Evolutionary conservation across 345 rosid genomes (phyloP).

Genomic region (Citropsis articulata): DNA sequence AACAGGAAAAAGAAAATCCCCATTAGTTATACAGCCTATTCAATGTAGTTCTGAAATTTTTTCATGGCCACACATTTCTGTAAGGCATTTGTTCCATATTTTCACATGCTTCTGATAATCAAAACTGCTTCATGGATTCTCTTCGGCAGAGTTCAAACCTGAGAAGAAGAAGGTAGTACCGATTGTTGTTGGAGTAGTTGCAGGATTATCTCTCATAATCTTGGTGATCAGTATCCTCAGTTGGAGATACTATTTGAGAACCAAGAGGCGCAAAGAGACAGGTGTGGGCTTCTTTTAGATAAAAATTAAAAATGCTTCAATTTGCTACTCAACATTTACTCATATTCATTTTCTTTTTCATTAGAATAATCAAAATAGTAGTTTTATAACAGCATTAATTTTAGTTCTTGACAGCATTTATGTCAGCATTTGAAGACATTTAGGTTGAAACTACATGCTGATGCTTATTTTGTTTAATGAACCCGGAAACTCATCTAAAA

Average conservation of each 20-base stretch:
- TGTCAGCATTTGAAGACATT: not conserved
- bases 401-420: not conserved
- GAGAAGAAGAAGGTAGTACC: slow-evolving; percentile 15
- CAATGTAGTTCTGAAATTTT: not conserved
- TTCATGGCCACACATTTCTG: not conserved
- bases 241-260: slow-evolving; percentile 32
- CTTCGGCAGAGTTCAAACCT: slow-evolving; percentile 30
- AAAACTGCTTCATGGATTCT: slow-evolving; percentile 4
- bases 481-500: not conserved
- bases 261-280: slow-evolving; percentile 13
- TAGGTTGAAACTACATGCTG: not conserved
- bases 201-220: slow-evolving; percentile 23
- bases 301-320: not conserved
- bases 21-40: not conserved
- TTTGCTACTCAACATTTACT: not conserved
- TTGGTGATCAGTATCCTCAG: slow-evolving; percentile 21
- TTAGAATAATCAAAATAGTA: too few relatives aligned
- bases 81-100: not conserved
- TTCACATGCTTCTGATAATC: not conserved
- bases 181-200: slow-evolving; percentile 28
- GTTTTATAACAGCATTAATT: not conserved
- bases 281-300: slow-evolving; percentile 17
- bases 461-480: not conserved
- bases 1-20: not conserved
- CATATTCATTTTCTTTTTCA: not conserved